phyloP scores from a whole-genome alignment of 257 asterid species.

The Dorcoceras hygrometricum region DNA sequence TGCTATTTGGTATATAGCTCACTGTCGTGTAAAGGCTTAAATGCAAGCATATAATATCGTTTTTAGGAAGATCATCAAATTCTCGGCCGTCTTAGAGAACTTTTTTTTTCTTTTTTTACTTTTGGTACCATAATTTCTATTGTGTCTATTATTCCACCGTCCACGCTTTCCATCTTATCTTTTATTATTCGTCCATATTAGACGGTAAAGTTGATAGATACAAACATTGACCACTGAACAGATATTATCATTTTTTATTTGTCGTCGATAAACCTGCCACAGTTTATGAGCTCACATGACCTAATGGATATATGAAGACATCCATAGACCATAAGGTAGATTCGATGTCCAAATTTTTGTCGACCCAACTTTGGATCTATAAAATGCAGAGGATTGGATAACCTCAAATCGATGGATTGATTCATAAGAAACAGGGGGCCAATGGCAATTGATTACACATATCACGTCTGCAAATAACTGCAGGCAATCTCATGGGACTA shows the following conservation, averaged over 20 bases:
- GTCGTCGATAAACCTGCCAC: constrained; percentile 48
- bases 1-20: too few species aligned
- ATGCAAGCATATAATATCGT: too few species aligned
- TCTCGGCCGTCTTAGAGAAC: too few species aligned
- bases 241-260: too few species aligned
- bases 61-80: too few species aligned
- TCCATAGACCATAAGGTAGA: neutral
- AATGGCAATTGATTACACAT: neutral
- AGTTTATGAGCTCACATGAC: constrained; percentile 11
- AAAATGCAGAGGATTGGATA: neutral
- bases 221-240: constrained; percentile 23
- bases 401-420: neutral
- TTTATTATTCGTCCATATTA: too few species aligned
- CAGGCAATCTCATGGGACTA: neutral
- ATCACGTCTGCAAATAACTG: neutral
- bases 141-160: too few species aligned
- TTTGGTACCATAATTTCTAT: too few species aligned
- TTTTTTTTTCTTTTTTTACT: too few species aligned
- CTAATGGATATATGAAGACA: neutral
- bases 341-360: neutral
- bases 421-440: neutral
- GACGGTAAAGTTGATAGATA: too few species aligned
- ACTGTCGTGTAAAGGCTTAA: too few species aligned
- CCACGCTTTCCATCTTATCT: too few species aligned
- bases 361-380: neutral